Percentiles rank a stretch among this genome's conserved stretches.
phyloP scores from a whole-genome alignment of 2,329 filamentous ascomycete genomes.

The Neonectria coccinea region DNA sequence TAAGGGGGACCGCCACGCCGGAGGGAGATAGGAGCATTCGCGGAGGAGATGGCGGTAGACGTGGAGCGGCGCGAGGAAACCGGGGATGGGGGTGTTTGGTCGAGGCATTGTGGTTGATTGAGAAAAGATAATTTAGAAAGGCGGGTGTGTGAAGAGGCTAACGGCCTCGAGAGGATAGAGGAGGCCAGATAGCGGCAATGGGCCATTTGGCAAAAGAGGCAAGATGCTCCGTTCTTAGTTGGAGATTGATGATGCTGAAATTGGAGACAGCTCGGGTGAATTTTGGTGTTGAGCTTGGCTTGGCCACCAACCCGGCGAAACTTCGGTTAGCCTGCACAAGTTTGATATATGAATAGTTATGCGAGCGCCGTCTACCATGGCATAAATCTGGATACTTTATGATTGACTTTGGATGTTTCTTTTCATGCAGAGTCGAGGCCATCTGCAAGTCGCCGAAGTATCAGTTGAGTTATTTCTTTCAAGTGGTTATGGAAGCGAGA shows the following conservation, averaged over 20 bases:
- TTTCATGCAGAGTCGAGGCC: not conserved
- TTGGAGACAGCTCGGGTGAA: conserved; percentile 3
- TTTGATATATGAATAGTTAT: not conserved
- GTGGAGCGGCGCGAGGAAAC: conserved; percentile 44
- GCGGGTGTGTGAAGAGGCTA: conserved; percentile 16
- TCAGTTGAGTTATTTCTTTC: not conserved
- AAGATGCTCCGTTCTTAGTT: not conserved
- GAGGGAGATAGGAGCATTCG: conserved; percentile 70
- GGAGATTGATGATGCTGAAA: not conserved
- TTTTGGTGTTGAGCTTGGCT: conserved; percentile 13
- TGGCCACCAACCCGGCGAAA: not conserved
- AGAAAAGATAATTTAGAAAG: not conserved
- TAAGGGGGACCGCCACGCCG: conserved; percentile 60
- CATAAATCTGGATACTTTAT: not conserved
- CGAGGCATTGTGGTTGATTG: conserved; percentile 44
- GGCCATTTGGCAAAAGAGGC: not conserved
- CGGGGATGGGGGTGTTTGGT: conserved; percentile 43
- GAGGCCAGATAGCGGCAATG: not conserved
- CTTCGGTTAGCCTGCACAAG: not conserved
- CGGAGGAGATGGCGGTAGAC: conserved; percentile 71
- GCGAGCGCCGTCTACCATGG: not conserved
- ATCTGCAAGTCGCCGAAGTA: not conserved
- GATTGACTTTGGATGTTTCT: not conserved
- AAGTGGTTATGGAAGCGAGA: not conserved
- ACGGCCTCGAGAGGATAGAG: conserved; percentile 15